phyloP scores from a whole-genome alignment of 768 basidiomycete genomes.

The Lyophyllum shimeji region DNA sequence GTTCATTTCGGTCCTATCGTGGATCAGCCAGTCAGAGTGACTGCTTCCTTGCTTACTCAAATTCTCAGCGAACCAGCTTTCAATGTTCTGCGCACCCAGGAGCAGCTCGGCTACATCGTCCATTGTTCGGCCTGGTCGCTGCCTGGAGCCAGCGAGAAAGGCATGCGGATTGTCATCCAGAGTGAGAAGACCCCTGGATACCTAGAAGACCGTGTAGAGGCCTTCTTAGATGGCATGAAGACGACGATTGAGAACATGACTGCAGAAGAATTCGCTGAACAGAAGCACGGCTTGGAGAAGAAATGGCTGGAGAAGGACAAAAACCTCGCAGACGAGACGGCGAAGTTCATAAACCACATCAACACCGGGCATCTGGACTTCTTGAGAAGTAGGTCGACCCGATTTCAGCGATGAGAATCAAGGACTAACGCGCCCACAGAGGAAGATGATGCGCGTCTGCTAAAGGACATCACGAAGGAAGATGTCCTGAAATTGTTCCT shows the following conservation, averaged over 20 bases:
- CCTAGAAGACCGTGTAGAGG: conserved; percentile 86
- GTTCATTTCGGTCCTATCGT: conserved; percentile 71
- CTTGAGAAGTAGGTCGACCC: conserved; percentile 60
- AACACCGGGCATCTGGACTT: conserved; percentile 86
- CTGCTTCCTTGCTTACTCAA: conserved; percentile 71
- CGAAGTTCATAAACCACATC: conserved; percentile 69
- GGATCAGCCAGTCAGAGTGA: conserved; percentile 65
- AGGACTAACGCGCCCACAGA: conserved; percentile 41
- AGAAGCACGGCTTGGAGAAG: conserved; percentile 74
- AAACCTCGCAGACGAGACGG: conserved; percentile 81
- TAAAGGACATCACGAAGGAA: conserved; percentile 67
- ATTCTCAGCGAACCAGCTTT: conserved; percentile 92
- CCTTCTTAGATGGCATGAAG: conserved; percentile 79
- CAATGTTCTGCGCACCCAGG: conserved; percentile 86
- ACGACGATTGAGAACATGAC: conserved; percentile 65
- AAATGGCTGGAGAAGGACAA: conserved; percentile 86
- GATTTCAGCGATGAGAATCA: background rate
- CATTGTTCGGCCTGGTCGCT: conserved; percentile 56
- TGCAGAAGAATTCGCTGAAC: conserved; percentile 71
- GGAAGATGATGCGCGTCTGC: conserved; percentile 64
- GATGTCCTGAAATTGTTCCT: conserved; percentile 76
- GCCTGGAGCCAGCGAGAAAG: conserved; percentile 66
- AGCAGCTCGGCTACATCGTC: conserved; percentile 95
- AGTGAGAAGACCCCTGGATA: conserved; percentile 79
- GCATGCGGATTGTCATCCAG: conserved; percentile 84